Conservation (phyloP, 2,329 filamentous ascomycete genomes). For the Sporothrix brunneoviolacea region DNA sequence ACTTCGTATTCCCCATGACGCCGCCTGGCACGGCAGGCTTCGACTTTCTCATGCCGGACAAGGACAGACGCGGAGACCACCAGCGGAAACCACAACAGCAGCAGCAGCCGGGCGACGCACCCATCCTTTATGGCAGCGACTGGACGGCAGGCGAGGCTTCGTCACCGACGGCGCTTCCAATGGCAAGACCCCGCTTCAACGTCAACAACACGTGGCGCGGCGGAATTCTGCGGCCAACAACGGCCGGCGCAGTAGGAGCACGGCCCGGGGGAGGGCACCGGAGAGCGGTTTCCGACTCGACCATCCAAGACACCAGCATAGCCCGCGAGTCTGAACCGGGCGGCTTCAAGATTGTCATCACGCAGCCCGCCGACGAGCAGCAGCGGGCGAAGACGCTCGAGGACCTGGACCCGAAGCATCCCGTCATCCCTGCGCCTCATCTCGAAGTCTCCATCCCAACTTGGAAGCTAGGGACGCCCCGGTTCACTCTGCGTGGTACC, state of each 20-base stretch:
- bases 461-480: slow-evolving; percentile 74
- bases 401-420: slow-evolving; percentile 35
- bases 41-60: slow-evolving; percentile 35
- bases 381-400: slow-evolving; percentile 57
- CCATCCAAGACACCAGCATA: slow-evolving; percentile 56
- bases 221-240: slow-evolving; percentile 1
- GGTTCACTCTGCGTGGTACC: slow-evolving; percentile 70
- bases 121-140: slow-evolving; percentile 30
- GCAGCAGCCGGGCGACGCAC: no score
- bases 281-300: slow-evolving; percentile 71
- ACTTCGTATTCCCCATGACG: slow-evolving; percentile 54
- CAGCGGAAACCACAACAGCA: slow-evolving; percentile 11
- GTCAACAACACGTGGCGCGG: slow-evolving; percentile 1
- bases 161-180: slow-evolving; percentile 25
- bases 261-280: slow-evolving; percentile 34
- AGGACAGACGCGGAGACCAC: slow-evolving; percentile 22
- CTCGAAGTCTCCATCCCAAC: slow-evolving; percentile 75
- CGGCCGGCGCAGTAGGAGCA: not conserved
- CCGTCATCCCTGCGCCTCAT: slow-evolving; percentile 43
- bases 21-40: slow-evolving; percentile 54
- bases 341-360: slow-evolving; percentile 74
- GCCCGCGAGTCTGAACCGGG: slow-evolving; percentile 53
- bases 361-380: slow-evolving; percentile 55
- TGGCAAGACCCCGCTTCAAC: not conserved
- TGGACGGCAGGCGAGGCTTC: slow-evolving; percentile 38